A percentile compares a stretch with the other conserved stretches of the same genome.
phyloP scores from a whole-genome alignment of 768 basidiomycete species.

The Agaricus bisporus region DNA sequence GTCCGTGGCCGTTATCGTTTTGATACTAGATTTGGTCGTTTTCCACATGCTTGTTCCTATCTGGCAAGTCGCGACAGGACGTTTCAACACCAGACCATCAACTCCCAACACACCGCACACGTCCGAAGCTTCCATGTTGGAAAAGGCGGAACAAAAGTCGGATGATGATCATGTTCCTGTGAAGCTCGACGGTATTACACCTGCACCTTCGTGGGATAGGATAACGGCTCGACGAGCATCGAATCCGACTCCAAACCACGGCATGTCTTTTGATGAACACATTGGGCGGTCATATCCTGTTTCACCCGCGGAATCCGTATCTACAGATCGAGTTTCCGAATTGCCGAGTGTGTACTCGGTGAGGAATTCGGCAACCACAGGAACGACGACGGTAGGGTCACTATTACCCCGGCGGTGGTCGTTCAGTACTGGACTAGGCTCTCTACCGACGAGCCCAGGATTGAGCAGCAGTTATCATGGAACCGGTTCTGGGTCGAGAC shows the following conservation, averaged over 20 bases:
- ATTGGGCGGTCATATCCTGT: constrained; percentile 40
- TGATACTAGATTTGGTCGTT: constrained; percentile 60
- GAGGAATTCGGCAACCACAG: constrained; percentile 29
- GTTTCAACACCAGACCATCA: constrained; percentile 1
- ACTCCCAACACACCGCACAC: constrained; percentile 13
- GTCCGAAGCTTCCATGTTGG: constrained; percentile 31
- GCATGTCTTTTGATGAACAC: constrained; percentile 31
- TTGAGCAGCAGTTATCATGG: not conserved
- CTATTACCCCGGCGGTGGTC: constrained; percentile 34
- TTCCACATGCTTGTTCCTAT: constrained; percentile 35
- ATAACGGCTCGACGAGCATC: constrained; percentile 27
- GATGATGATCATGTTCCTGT: not conserved
- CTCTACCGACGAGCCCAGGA: constrained; percentile 2
- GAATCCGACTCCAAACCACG: constrained; percentile 50
- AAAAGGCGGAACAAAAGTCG: constrained; percentile 25
- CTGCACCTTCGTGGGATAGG: constrained; percentile 10
- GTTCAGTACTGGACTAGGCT: constrained; percentile 13
- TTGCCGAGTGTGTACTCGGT: constrained; percentile 24
- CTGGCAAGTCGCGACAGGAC: constrained; percentile 11
- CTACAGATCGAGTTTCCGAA: constrained; percentile 23
- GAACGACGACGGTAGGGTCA: constrained; percentile 32
- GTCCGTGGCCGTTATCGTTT: constrained; percentile 61
- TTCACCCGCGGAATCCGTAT: constrained; percentile 29
- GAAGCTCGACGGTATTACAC: not conserved
- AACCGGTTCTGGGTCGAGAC: constrained; percentile 1